These are phyloP conservation scores for Fraxinus sp. DNA, from an alignment of 305 asterid genomes.

Conservation along the genomic window DNA sequence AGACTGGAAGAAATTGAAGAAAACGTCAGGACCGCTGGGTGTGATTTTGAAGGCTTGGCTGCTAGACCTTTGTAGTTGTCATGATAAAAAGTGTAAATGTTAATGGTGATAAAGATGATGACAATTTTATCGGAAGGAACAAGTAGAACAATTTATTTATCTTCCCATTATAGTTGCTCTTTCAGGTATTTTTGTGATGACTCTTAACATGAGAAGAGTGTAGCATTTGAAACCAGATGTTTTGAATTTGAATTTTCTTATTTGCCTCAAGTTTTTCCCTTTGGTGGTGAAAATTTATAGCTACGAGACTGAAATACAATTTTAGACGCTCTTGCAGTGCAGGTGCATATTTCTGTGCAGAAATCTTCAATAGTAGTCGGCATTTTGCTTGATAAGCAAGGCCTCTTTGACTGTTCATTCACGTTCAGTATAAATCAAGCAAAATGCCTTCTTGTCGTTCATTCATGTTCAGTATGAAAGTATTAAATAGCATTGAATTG, in stretches of 20 bases:
- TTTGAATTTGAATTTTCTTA: not conserved
- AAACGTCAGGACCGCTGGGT: not conserved
- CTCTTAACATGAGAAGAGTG: not conserved
- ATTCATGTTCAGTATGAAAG: not conserved
- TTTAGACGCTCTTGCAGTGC: not conserved
- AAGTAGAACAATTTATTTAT: not conserved
- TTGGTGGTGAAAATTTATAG: not conserved
- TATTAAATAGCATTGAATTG: not conserved
- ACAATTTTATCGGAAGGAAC: not conserved
- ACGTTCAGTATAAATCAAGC: not conserved
- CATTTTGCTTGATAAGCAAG: not conserved
- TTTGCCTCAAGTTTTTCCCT: not conserved
- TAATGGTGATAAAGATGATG: not conserved
- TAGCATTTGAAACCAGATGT: not conserved
- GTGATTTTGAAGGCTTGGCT: not conserved
- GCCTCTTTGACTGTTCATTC: not conserved
- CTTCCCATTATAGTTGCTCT: not conserved
- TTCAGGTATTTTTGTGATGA: not conserved
- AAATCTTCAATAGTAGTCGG: not conserved
- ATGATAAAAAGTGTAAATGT: not conserved
- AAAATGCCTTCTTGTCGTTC: not conserved
- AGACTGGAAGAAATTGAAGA: not conserved
- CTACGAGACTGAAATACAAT: not conserved
- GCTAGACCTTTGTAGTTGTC: not conserved
- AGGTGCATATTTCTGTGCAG: not conserved